Evolutionary conservation across 2,329 filamentous ascomycete genomes (phyloP).

Genomic region (Didymella lethalis): DNA sequence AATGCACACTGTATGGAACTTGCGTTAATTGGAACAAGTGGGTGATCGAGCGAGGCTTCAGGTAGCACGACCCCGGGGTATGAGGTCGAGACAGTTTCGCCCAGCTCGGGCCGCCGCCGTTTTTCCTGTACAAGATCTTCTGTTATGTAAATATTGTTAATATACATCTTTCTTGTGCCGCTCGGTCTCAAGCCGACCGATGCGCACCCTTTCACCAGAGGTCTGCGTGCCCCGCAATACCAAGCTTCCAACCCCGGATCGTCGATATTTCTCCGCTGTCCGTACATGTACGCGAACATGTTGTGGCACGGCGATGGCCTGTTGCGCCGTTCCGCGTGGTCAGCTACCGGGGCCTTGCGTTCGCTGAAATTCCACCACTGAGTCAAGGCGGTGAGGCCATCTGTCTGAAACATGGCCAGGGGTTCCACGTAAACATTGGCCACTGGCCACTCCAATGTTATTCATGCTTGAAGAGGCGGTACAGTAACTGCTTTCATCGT

Average conservation of each 20-base stretch:
- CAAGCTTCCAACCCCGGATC: slow-evolving; percentile 7
- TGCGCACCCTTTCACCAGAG: not conserved
- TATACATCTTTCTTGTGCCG: not conserved
- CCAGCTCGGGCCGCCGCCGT: not conserved
- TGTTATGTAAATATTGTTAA: not conserved
- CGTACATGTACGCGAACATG: not conserved
- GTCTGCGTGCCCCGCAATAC: slow-evolving; percentile 5
- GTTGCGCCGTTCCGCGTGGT: not conserved
- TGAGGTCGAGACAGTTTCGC: not conserved
- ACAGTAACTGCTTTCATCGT: not conserved
- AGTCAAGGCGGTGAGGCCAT: not conserved
- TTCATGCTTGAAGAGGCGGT: not conserved
- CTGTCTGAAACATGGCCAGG: not conserved
- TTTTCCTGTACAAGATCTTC: not conserved
- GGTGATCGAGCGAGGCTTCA: not conserved
- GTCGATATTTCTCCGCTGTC: slow-evolving; percentile 14
- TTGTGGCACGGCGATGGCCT: not conserved
- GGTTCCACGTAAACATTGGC: not conserved
- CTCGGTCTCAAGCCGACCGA: slow-evolving; percentile 5
- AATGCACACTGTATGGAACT: not conserved
- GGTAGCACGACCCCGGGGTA: not conserved
- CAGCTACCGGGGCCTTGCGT: not conserved
- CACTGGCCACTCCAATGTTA: not conserved
- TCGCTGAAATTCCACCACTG: slow-evolving; percentile 9
- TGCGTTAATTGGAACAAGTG: not conserved